A percentile compares a stretch with the other conserved stretches of the same genome.
These are phyloP conservation scores for Haplographium delicatum DNA, from an alignment of 495 filamentous ascomycete species.

Conservation along the genomic window DNA sequence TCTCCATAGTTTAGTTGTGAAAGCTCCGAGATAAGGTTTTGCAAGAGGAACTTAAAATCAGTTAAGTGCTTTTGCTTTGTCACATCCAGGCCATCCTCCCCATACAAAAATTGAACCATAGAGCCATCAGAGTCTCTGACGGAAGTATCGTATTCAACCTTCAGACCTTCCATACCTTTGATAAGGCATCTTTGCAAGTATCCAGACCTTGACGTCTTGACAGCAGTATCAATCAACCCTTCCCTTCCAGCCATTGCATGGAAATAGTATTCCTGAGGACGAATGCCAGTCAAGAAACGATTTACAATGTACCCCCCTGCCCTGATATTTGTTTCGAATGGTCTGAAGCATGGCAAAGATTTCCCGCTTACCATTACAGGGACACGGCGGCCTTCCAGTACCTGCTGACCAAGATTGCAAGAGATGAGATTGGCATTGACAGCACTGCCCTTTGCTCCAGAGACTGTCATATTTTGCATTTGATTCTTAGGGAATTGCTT, in stretches of 20 bases:
- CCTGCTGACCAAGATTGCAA: conserved; percentile 94
- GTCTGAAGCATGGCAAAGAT: conserved; percentile 88
- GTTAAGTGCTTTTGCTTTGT: conserved; percentile 88
- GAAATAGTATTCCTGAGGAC: conserved; percentile 98
- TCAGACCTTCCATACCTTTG: conserved; percentile 97
- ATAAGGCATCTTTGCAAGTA: conserved; percentile 97
- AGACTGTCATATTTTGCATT: conserved; percentile 98
- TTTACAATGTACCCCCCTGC: conserved; percentile 93
- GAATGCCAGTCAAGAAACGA: conserved; percentile 96
- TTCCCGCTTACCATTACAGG: conserved; percentile 98
- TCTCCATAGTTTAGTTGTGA: conserved; percentile 31
- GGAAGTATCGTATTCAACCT: conserved; percentile 86
- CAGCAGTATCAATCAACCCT: conserved; percentile 97
- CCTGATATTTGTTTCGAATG: conserved; percentile 81
- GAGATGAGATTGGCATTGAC: conserved; percentile 98
- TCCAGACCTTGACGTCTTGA: conserved; percentile 95
- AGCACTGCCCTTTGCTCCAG: conserved; percentile 86
- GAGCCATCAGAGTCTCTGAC: conserved; percentile 92
- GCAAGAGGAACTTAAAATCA: conserved; percentile 84
- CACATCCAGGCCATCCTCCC: conserved; percentile 92
- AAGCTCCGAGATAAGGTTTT: conserved; percentile 58
- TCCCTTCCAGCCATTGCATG: conserved; percentile 99
- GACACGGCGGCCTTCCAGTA: conserved; percentile 90
- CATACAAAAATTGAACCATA: conserved; percentile 92
- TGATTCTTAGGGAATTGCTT: conserved; percentile 96